These are phyloP conservation scores for Rheum nobile DNA, from an alignment of 148 eudicot genomes.

Conservation along the genomic window DNA sequence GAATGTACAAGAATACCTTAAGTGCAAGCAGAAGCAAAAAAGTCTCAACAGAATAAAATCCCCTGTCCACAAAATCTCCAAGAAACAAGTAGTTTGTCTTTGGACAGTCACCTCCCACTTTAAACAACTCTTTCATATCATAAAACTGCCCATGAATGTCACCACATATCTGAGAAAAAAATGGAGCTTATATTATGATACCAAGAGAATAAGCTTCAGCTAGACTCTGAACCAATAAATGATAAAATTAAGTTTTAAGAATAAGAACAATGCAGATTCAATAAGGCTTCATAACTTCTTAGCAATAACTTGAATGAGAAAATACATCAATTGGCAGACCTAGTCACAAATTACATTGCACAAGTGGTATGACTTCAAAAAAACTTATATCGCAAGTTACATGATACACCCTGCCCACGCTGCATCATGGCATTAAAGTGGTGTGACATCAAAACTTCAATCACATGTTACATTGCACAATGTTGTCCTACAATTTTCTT, in stretches of 20 bases:
- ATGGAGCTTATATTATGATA: not conserved
- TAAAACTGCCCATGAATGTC: conserved; percentile 97
- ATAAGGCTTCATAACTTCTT: not conserved
- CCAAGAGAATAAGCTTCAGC: not conserved
- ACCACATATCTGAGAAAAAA: conserved; percentile 60
- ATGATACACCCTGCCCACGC: not conserved
- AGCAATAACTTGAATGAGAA: not conserved
- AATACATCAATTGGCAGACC: not conserved
- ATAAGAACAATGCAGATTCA: not conserved
- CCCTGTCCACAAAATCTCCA: conserved; percentile 96
- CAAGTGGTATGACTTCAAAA: not conserved
- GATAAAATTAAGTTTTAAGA: not conserved
- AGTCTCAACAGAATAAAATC: conserved; percentile 88
- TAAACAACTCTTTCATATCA: conserved; percentile 93
- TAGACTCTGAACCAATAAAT: not conserved
- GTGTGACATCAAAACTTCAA: not conserved
- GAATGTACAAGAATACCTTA: conserved; percentile 37
- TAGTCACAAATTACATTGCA: not conserved
- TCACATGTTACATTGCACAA: not conserved
- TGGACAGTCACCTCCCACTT: conserved; percentile 95
- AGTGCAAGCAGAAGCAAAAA: conserved; percentile 85
- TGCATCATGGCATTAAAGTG: not conserved
- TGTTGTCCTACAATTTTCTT: not conserved
- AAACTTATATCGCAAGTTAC: not conserved
- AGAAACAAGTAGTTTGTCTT: conserved; percentile 88